Conservation (phyloP, 2,329 filamentous ascomycete species). For the Beauveria asiatica region DNA sequence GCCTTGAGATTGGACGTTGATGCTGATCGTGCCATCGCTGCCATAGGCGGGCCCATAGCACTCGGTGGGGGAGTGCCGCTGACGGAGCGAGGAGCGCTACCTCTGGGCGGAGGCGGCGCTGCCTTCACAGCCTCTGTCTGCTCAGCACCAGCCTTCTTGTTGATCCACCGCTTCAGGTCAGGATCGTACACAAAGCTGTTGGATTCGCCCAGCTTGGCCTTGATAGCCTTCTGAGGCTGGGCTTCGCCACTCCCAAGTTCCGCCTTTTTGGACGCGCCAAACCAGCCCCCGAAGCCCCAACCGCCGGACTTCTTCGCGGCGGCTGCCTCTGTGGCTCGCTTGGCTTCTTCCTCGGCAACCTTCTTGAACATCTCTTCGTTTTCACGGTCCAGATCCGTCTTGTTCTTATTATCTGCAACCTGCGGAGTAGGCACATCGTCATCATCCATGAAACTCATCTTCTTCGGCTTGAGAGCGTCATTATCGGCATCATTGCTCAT, state of each 20-base stretch:
- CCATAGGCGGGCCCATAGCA: slow-evolving; percentile 24
- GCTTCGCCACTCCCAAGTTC: slow-evolving; percentile 25
- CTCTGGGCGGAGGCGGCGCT: slow-evolving; percentile 72
- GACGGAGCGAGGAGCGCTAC: slow-evolving; percentile 44
- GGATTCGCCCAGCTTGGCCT: slow-evolving; percentile 88
- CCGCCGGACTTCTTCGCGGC: slow-evolving; percentile 45
- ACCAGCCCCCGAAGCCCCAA: slow-evolving; percentile 83
- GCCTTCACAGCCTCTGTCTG: slow-evolving; percentile 50
- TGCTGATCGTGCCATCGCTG: slow-evolving; percentile 17
- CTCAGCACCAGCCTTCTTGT: slow-evolving; percentile 77
- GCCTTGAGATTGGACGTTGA: slow-evolving; percentile 21
- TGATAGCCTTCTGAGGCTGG: slow-evolving; percentile 60
- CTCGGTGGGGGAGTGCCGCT: slow-evolving; percentile 43
- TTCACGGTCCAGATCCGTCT: slow-evolving; percentile 63
- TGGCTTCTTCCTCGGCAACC: slow-evolving; percentile 68
- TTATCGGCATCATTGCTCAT: slow-evolving; percentile 34
- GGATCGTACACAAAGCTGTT: slow-evolving; percentile 91
- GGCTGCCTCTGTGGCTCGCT: slow-evolving; percentile 45
- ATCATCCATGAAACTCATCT: slow-evolving; percentile 74
- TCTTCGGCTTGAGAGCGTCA: slow-evolving; percentile 52
- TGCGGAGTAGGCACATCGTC: slow-evolving; percentile 55
- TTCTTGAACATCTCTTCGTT: slow-evolving; percentile 80
- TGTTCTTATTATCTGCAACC: slow-evolving; percentile 45
- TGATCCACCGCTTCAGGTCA: slow-evolving; percentile 96
- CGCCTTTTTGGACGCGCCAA: slow-evolving; percentile 57